Conservation (phyloP, 2,329 filamentous ascomycete genomes). For the Elsinoe arachidis region DNA sequence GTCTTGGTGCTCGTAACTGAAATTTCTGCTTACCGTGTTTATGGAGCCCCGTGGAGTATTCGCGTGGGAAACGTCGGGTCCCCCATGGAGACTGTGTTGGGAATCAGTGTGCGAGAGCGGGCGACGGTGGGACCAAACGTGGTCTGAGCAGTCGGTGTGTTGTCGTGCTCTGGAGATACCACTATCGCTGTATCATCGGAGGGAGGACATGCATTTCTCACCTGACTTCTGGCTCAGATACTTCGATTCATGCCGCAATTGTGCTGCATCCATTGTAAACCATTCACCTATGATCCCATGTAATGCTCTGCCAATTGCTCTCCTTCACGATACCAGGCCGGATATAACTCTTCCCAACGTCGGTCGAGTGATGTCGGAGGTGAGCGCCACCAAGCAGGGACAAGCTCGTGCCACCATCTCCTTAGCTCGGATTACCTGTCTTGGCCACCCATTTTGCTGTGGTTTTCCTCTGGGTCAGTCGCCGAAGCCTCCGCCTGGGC, state of each 20-base stretch:
- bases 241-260: too few species aligned
- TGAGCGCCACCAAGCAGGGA: not conserved
- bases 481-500: not conserved
- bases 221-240: too few species aligned
- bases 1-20: not conserved
- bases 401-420: not conserved
- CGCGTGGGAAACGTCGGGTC: not conserved
- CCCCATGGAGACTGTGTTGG: not conserved
- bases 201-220: too few species aligned
- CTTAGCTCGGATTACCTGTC: not conserved
- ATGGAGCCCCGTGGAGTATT: conserved; percentile 1
- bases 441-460: not conserved
- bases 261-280: too few species aligned
- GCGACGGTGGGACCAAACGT: not conserved
- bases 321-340: not conserved
- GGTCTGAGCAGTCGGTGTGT: not conserved
- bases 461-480: not conserved
- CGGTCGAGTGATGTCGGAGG: not conserved
- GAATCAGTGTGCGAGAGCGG: not conserved
- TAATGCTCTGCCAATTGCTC: too few species aligned
- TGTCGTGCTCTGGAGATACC: not conserved
- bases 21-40: not conserved
- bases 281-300: too few species aligned
- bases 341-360: not conserved
- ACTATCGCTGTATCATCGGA: too few species aligned